Percentiles rank a stretch among this genome's conserved stretches.
phyloP scores from a whole-genome alignment of 257 asterid species.

The Nyctanthes arbortristis region DNA sequence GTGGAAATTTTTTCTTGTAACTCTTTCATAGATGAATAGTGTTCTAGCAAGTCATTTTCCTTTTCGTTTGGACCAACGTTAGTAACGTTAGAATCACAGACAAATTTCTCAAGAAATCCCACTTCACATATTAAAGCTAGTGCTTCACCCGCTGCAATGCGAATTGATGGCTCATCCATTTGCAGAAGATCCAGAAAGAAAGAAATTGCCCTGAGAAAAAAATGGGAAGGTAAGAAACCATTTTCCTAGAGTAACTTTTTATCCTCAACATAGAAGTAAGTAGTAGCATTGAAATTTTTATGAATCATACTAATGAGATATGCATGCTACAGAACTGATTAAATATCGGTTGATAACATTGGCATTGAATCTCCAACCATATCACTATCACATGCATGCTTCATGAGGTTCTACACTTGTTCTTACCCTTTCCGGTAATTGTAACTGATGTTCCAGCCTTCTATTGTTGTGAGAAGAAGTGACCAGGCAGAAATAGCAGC shows the following conservation, averaged over 20 bases:
- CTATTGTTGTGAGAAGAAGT: conserved; percentile 31
- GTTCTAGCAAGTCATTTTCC: conserved; percentile 13
- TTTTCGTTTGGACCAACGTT: conserved; percentile 12
- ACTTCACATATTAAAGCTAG: conserved; percentile 38
- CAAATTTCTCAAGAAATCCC: conserved; percentile 27
- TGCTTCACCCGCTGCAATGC: conserved; percentile 33
- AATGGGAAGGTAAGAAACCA: neutral
- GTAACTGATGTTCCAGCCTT: conserved; percentile 29
- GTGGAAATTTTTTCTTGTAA: conserved; percentile 26
- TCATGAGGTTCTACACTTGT: conserved; percentile 7
- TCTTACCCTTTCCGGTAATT: conserved; percentile 34
- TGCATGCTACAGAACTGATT: neutral
- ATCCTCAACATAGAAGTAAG: neutral
- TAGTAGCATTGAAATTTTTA: neutral
- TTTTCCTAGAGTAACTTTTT: neutral
- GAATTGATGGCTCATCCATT: conserved; percentile 28
- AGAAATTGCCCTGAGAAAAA: conserved; percentile 25
- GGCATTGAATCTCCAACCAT: neutral
- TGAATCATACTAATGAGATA: neutral
- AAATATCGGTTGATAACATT: neutral
- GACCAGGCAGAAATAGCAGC: conserved; percentile 40
- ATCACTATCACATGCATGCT: conserved; percentile 1
- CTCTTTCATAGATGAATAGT: conserved; percentile 22
- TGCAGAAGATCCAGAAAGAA: conserved; percentile 27
- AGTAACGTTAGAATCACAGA: neutral